These are phyloP conservation scores for Pichia pseudocactophila DNA, from an alignment of 805 yeast genomes.

Conservation along the genomic window DNA sequence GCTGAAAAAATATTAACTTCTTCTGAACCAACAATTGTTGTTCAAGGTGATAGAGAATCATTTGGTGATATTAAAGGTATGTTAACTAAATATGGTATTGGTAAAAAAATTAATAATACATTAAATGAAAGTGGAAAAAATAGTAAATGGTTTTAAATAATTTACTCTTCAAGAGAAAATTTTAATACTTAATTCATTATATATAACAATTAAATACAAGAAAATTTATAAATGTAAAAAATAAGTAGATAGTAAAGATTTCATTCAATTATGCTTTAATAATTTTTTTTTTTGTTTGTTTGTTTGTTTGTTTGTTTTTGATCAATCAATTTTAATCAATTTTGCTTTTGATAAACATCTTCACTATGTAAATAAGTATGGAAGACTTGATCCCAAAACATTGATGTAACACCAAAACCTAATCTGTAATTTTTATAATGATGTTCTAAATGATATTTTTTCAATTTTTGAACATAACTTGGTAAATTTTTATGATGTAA, in stretches of 20 bases:
- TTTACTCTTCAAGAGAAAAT: no score
- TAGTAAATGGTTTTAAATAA: slow-evolving; percentile 10
- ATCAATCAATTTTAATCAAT: slow-evolving; percentile 15
- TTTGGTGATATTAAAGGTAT: slow-evolving; percentile 77
- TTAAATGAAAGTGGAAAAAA: background rate
- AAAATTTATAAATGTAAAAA: no score
- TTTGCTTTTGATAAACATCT: slow-evolving; percentile 35
- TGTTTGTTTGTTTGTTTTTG: no score
- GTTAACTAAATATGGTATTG: slow-evolving; percentile 65
- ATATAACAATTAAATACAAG: background rate
- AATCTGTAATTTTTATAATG: slow-evolving; percentile 95
- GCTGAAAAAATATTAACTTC: slow-evolving; percentile 73
- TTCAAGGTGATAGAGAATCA: slow-evolving; percentile 78
- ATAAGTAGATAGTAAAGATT: background rate
- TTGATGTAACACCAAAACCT: slow-evolving; percentile 93
- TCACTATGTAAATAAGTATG: slow-evolving; percentile 61
- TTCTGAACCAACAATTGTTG: slow-evolving; percentile 70
- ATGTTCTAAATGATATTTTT: slow-evolving; percentile 91
- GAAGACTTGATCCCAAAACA: slow-evolving; percentile 90
- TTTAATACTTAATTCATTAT: background rate
- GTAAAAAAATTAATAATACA: slow-evolving; percentile 24
- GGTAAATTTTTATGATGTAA: slow-evolving; percentile 88
- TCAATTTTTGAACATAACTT: slow-evolving; percentile 60
- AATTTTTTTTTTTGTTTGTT: background rate
- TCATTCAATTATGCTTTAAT: background rate